phyloP scores from a whole-genome alignment of 1,139 yeast genomes.

The Magnusiomyces magnusii region DNA sequence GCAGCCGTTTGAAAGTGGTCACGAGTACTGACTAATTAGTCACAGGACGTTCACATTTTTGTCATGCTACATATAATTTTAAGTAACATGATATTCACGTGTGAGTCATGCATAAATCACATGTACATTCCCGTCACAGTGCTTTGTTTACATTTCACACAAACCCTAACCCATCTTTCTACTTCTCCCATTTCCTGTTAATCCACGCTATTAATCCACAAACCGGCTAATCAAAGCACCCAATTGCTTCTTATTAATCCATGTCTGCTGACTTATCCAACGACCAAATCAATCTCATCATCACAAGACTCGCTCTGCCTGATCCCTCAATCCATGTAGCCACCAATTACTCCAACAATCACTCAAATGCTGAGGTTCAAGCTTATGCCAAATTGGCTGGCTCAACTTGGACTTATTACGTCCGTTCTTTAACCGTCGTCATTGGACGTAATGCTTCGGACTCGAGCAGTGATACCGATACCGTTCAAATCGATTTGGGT shows the following conservation, averaged over 20 bases:
- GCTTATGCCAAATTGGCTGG: constrained; percentile 97
- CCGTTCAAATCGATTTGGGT: constrained; percentile 82
- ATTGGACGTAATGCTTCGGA: constrained; percentile 70
- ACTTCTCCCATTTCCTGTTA: no score
- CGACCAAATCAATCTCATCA: constrained; percentile 41
- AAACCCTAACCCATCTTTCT: no score
- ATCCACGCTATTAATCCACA: no score
- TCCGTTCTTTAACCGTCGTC: constrained; percentile 64
- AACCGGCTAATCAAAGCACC: background rate
- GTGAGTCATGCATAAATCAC: no score
- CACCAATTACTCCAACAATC: constrained; percentile 52
- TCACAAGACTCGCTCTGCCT: constrained; percentile 40
- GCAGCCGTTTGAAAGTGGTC: no score
- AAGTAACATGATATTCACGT: no score
- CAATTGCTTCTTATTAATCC: background rate
- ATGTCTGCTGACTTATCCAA: constrained; percentile 8
- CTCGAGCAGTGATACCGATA: constrained; percentile 24
- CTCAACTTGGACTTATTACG: constrained; percentile 89
- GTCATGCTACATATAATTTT: no score
- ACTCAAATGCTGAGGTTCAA: constrained; percentile 75
- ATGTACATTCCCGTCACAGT: no score
- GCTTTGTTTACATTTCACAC: no score
- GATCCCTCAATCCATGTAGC: constrained; percentile 41
- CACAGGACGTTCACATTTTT: no score
- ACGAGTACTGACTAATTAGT: no score